Base-by-base conservation (phyloP, 352 stramenopile genomes). In the Globisporangium emineosum region DNA sequence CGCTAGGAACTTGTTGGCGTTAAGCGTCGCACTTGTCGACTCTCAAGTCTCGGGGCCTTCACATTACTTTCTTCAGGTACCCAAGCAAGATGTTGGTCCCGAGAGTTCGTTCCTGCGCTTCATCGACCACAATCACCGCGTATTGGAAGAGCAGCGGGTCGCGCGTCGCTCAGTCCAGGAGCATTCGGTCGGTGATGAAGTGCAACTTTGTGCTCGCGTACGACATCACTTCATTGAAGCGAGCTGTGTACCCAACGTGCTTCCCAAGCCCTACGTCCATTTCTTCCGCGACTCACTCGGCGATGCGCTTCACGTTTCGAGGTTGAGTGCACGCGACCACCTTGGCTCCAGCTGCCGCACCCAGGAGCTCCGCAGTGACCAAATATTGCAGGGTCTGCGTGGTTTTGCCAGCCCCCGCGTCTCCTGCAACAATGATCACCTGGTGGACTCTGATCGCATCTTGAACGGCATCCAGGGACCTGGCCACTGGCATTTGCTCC, bases 161-260 rank as follows among this genome's bases (percentile, higher is more conserved):
- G 57, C 81, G 97, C 88, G 98, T 97, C 56, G 87, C 91, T 79
- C 99, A 96, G 68, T 98, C 91, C 54, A 99, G 81, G 40, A 99
- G 76, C 95, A 99, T 99, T 77, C 84, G 83, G 52, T 93, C 87
- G 12, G 87, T 93, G 23, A 93, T 70, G 72, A 92, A 95, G 17
- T 81, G 79, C 52, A 95, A 61, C 53, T 86, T 76, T 7, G 97
- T 98, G n/a, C 70, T 83, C 21, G n/a, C n/a, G n/a, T 79, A 72
- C 71, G 84, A 79, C 32, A 79, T 98, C 45, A 96, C 78, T 77
- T 99, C 97, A 68, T 99, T 97, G 73, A 99, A 99, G 55, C 98
- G 96, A 78, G 99, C 99, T 9, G 96, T 99, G 75, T 99, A 99
- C n/a, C 98, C 98, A 1, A 99, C 97, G 69, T 99, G 89, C 60